Conservation (phyloP, 2,329 filamentous ascomycete species). For the Talaromyces islandicus region DNA sequence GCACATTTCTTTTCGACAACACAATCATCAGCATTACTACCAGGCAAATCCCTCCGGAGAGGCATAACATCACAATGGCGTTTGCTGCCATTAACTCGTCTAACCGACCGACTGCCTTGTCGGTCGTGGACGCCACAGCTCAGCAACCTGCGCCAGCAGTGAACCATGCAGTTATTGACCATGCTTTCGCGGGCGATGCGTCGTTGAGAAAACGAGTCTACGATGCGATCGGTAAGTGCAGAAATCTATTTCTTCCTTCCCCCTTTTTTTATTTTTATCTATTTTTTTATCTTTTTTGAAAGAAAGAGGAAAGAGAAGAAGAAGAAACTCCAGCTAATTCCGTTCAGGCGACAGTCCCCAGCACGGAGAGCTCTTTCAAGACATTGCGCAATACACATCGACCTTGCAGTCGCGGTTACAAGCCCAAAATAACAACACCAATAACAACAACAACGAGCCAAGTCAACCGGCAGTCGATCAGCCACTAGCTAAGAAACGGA, state of each 20-base stretch:
- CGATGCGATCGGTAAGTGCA: conserved; percentile 36
- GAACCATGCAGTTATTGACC: conserved; percentile 30
- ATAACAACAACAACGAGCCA: conserved; percentile 17
- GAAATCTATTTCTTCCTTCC: not conserved
- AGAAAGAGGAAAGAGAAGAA: not conserved
- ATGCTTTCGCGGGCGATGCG: conserved; percentile 35
- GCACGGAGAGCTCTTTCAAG: conserved; percentile 40
- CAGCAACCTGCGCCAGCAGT: conserved; percentile 11
- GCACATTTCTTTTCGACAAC: not conserved
- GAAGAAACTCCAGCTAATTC: not conserved
- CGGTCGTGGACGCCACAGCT: conserved; percentile 21
- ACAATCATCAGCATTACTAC: not conserved
- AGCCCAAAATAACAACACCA: conserved; percentile 23
- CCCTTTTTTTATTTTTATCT: too few relatives aligned
- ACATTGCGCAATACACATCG: conserved; percentile 42
- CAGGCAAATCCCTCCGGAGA: not conserved
- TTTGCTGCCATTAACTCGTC: conserved; percentile 27
- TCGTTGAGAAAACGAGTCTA: conserved; percentile 36
- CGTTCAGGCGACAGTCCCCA: conserved; percentile 30
- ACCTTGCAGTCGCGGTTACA: conserved; percentile 21
- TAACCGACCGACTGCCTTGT: not conserved
- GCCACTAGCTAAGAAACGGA: conserved; percentile 44
- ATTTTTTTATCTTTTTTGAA: too few relatives aligned
- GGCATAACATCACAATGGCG: conserved; percentile 22
- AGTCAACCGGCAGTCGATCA: conserved; percentile 21